A percentile compares a stretch with the other conserved stretches of the same genome.
Evolutionary conservation across 208 protist genomes (phyloP).

Genomic region (Angomonas deanei): DNA sequence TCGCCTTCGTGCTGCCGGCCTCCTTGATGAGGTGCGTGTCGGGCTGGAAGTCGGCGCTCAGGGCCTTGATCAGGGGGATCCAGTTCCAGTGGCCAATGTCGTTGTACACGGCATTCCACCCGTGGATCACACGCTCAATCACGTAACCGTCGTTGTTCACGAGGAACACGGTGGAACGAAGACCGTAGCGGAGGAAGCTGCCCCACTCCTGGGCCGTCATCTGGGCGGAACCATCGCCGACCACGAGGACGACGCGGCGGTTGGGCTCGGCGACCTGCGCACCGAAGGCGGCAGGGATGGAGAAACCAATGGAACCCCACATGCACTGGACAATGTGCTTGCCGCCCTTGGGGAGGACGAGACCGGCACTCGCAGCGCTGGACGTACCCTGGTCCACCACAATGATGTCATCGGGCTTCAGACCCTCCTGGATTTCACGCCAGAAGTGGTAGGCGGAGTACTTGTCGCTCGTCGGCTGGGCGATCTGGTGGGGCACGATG

Average conservation of each 20-base stretch:
- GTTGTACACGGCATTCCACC: constrained; percentile 35
- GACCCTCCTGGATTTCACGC: constrained; percentile 29
- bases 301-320: constrained; percentile 49
- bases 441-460: constrained; percentile 35
- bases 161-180: constrained; percentile 24
- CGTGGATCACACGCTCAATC: constrained; percentile 49
- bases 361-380: constrained; percentile 25
- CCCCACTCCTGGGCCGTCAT: constrained; percentile 57
- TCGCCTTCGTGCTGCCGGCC: too few relatives aligned
- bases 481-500: neutral
- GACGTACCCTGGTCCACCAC: constrained; percentile 45
- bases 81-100: constrained; percentile 42
- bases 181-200: constrained; percentile 12
- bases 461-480: neutral
- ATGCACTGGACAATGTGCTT: constrained; percentile 20
- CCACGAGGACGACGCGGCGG: constrained; percentile 34
- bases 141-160: constrained; percentile 57
- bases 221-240: constrained; percentile 43
- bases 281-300: constrained; percentile 37
- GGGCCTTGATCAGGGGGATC: constrained; percentile 14
- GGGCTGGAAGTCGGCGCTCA: neutral
- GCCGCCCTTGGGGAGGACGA: constrained; percentile 24
- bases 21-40: neutral
- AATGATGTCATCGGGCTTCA: constrained; percentile 32
- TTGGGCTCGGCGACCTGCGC: constrained; percentile 31